A percentile compares a stretch with the other conserved stretches of the same genome.
Conservation (phyloP, 1,139 yeast genomes). For the Scheffersomyces quercinus region DNA sequence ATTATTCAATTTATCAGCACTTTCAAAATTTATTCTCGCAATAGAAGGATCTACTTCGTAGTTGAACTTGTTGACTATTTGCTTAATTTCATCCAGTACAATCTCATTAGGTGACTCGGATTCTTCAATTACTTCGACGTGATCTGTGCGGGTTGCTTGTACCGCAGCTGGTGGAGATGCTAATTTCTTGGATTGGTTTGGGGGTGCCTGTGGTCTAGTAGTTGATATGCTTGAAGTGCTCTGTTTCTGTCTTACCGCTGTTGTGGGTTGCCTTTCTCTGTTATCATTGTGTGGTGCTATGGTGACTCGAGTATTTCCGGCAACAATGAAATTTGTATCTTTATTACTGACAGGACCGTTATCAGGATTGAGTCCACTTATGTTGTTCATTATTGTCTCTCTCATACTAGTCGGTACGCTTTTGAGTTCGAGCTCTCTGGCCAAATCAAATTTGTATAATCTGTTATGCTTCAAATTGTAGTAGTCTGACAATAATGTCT, state of each 20-base stretch:
- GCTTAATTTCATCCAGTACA: conserved; percentile 5
- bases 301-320: not conserved
- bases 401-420: conserved; percentile 32
- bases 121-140: not conserved
- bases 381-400: conserved; percentile 28
- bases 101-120: not conserved
- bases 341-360: not conserved
- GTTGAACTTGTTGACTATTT: conserved; percentile 14
- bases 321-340: not conserved
- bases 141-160: not conserved
- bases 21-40: conserved; percentile 16
- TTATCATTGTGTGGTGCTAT: not conserved
- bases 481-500: conserved; percentile 25
- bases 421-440: conserved; percentile 45
- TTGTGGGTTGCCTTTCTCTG: too few species aligned
- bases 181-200: not conserved
- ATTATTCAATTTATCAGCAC: conserved; percentile 17
- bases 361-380: conserved; percentile 19
- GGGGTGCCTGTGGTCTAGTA: not conserved
- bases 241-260: not conserved
- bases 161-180: not conserved
- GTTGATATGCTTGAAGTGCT: not conserved
- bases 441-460: conserved; percentile 44
- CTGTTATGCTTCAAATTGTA: conserved; percentile 29
- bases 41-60: conserved; percentile 29